Percentiles rank a stretch among this genome's conserved stretches.
phyloP scores from a whole-genome alignment of 768 basidiomycete genomes.

The Leccinum rimulosum region DNA sequence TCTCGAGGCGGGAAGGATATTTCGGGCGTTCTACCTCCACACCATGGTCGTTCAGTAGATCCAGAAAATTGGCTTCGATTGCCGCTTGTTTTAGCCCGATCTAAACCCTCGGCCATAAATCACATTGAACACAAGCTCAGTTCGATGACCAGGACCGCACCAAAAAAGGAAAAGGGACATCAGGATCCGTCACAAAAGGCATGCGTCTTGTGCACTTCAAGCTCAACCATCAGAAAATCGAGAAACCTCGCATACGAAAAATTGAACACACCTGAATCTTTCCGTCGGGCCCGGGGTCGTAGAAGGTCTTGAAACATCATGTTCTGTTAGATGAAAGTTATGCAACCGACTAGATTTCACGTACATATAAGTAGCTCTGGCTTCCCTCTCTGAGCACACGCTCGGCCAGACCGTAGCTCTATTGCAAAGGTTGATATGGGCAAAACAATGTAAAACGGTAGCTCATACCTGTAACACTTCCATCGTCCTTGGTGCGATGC shows the following conservation, averaged over 20 bases:
- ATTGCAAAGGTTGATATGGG: not conserved
- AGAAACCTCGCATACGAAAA: not conserved
- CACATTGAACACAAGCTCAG: not conserved
- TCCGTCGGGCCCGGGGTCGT: not conserved
- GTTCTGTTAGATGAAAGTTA: not conserved
- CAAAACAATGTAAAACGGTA: not conserved
- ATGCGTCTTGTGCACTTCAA: not conserved
- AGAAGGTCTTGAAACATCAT: not conserved
- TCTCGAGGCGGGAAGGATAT: not conserved
- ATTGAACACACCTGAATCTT: not conserved
- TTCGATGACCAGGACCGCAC: not conserved
- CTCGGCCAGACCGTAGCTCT: not conserved
- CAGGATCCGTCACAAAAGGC: not conserved
- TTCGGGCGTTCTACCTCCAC: not conserved
- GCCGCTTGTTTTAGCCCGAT: not conserved
- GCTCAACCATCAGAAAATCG: not conserved
- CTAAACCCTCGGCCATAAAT: not conserved
- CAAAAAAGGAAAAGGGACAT: not conserved
- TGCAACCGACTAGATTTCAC: not conserved
- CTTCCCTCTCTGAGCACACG: not conserved
- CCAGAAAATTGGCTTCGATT: not conserved
- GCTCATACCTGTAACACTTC: not conserved
- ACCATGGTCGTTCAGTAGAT: not conserved
- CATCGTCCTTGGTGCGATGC: not conserved
- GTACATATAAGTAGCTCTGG: not conserved